Evolutionary conservation across 495 filamentous ascomycete species (phyloP).

Genomic region (Neurospora sp.): DNA sequence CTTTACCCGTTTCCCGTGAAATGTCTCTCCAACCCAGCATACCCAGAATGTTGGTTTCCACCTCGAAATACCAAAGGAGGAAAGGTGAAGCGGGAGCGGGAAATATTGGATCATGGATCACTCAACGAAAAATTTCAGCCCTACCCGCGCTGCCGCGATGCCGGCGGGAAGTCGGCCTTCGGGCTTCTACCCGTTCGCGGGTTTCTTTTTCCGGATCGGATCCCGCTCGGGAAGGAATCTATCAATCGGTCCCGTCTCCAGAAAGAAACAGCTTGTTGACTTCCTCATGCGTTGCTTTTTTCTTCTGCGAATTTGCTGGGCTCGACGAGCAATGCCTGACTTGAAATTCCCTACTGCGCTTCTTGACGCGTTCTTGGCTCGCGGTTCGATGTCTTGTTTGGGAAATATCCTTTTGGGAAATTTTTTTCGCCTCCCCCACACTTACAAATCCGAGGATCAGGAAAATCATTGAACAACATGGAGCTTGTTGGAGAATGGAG

Average conservation of each 20-base stretch:
- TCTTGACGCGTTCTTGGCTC: neutral
- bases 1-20: neutral
- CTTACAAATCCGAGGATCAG: neutral
- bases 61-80: neutral
- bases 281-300: no score
- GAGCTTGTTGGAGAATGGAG: no score
- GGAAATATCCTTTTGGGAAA: neutral
- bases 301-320: no score
- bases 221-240: neutral
- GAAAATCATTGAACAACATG: neutral
- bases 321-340: neutral
- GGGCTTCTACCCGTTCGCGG: neutral
- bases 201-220: neutral
- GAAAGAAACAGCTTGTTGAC: no score
- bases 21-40: neutral
- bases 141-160: neutral
- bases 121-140: neutral
- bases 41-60: neutral
- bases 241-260: neutral
- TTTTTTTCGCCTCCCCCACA: neutral
- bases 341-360: neutral
- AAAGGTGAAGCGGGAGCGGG: neutral
- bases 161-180: neutral
- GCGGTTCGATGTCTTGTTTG: neutral
- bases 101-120: neutral